phyloP scores from a whole-genome alignment of 305 asterid species.

The Solanum hybrid region DNA sequence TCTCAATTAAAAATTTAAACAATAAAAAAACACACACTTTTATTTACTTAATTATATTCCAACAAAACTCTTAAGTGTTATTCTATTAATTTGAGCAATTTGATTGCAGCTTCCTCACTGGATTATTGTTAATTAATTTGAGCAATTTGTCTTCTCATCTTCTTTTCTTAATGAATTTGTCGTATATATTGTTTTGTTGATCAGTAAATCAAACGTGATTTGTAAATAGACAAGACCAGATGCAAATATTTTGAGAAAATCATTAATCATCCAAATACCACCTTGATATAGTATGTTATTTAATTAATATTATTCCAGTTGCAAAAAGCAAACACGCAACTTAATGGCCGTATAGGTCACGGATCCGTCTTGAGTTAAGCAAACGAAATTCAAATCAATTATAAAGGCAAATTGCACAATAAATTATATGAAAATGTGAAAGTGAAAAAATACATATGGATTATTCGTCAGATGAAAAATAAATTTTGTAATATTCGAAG shows the following conservation, averaged over 20 bases:
- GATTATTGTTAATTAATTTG: neutral
- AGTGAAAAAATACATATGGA: neutral
- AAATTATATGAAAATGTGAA: neutral
- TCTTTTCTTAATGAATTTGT: neutral
- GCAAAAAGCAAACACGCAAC: neutral
- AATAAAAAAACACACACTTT: neutral
- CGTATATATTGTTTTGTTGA: neutral
- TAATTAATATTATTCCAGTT: neutral
- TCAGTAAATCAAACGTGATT: neutral
- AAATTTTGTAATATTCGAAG: neutral
- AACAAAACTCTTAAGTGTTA: neutral
- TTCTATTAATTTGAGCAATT: neutral
- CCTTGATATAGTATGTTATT: neutral
- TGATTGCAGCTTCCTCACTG: neutral
- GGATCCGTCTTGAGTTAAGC: neutral
- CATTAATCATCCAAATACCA: neutral
- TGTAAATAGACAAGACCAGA: neutral
- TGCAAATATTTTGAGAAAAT: neutral
- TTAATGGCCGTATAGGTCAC: neutral
- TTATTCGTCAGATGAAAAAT: neutral
- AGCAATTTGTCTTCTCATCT: neutral
- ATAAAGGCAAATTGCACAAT: neutral
- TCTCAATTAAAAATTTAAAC: neutral
- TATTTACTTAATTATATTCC: neutral
- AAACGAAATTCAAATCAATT: neutral